Evolutionary conservation across 163 green algal species (phyloP).

Genomic region (Chlamydomonas reinhardtii): DNA sequence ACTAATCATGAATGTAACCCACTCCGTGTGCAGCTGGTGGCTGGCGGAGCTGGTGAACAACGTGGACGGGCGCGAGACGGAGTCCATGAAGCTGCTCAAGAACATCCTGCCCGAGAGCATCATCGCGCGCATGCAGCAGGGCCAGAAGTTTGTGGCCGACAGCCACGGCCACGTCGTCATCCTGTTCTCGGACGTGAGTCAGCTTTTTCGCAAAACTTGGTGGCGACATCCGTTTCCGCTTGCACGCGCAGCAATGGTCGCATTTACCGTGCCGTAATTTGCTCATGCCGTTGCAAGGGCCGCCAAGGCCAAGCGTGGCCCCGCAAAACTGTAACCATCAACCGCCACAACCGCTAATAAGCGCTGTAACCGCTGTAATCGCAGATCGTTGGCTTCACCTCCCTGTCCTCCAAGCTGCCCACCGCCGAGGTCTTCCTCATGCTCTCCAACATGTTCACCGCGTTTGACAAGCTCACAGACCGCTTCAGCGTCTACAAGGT

Average conservation of each 20-base stretch:
- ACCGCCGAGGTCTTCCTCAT: conserved; percentile 67
- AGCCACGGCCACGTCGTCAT: conserved; percentile 62
- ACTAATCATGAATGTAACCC: too few relatives aligned
- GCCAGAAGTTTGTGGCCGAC: conserved; percentile 66
- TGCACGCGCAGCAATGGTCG: too few relatives aligned
- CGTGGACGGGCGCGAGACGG: conserved; percentile 48
- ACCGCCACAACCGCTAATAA: too few relatives aligned
- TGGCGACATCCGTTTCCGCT: too few relatives aligned
- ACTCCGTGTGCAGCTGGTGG: conserved; percentile 48
- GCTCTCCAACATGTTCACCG: conserved; percentile 67
- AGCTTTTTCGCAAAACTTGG: too few relatives aligned
- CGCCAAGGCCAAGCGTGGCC: too few relatives aligned
- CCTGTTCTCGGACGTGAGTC: conserved; percentile 58
- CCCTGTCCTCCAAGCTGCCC: conserved; percentile 59
- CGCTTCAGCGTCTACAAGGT: conserved; percentile 72
- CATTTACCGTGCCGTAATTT: too few relatives aligned
- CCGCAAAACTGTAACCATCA: too few relatives aligned
- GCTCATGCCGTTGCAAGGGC: too few relatives aligned
- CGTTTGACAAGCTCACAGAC: conserved; percentile 71
- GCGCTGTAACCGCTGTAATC: too few relatives aligned
- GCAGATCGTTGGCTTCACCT: conserved; percentile 69
- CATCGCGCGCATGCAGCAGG: conserved; percentile 65
- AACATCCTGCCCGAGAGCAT: conserved; percentile 69
- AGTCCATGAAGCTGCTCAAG: conserved; percentile 68
- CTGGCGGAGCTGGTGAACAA: conserved; percentile 61